phyloP scores from a whole-genome alignment of 192 early-diverging fungal genomes.

The Diversispora epigaea region DNA sequence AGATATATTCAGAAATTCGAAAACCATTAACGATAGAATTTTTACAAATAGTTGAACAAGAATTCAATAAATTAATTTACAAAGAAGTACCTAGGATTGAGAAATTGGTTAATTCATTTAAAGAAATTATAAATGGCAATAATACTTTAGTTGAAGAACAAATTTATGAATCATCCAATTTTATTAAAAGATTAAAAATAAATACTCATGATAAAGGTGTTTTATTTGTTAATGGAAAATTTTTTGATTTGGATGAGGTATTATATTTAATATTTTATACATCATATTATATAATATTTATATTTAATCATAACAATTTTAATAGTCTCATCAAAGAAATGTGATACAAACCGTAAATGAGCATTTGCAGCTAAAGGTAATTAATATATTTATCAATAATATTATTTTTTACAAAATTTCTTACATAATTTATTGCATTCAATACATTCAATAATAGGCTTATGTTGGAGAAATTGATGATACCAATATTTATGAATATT shows the following conservation, averaged over 20 bases:
- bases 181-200: slow-evolving; percentile 9
- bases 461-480: slow-evolving; percentile 56
- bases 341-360: slow-evolving; percentile 30
- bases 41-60: not conserved
- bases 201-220: slow-evolving; percentile 43
- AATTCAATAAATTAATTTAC: not conserved
- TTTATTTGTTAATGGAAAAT: slow-evolving; percentile 82
- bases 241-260: slow-evolving; percentile 59
- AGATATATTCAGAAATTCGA: not conserved
- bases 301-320: not conserved
- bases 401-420: too few relatives aligned
- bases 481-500: slow-evolving; percentile 66
- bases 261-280: not conserved
- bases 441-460: slow-evolving; percentile 42
- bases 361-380: slow-evolving; percentile 38
- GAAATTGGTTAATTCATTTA: not conserved
- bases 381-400: too few relatives aligned
- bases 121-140: slow-evolving; percentile 2
- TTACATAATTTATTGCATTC: too few relatives aligned
- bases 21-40: not conserved
- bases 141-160: slow-evolving; percentile 3
- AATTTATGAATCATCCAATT: not conserved
- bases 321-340: slow-evolving; percentile 37
- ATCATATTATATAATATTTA: not conserved
- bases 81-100: not conserved